Percentiles rank a stretch among this genome's conserved stretches.
phyloP scores from a whole-genome alignment of 2,329 filamentous ascomycete species.

The Fusarium graminum region DNA sequence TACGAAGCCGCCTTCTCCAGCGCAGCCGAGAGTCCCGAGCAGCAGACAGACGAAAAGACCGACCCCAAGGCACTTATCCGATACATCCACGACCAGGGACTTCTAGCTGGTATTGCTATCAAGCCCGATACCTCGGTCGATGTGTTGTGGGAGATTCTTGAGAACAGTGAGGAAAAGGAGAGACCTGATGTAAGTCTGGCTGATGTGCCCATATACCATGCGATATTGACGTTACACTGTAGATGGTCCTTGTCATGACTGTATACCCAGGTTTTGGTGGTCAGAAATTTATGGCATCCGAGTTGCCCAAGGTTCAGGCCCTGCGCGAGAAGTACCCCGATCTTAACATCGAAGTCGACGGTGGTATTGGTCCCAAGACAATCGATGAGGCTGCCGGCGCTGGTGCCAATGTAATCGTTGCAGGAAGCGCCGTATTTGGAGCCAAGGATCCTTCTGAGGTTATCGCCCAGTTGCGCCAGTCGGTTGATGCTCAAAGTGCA shows the following conservation, averaged over 20 bases:
- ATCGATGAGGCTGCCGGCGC: constrained; percentile 95
- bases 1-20: constrained; percentile 95
- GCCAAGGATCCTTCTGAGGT: constrained; percentile 89
- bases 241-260: constrained; percentile 99
- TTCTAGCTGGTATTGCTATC: constrained; percentile 94
- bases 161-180: constrained; percentile 78
- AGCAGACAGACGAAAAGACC: constrained; percentile 76
- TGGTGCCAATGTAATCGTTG: constrained; percentile 97
- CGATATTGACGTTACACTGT: constrained; percentile 27
- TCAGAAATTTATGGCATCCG: constrained; percentile 97
- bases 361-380: constrained; percentile 87
- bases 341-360: constrained; percentile 97
- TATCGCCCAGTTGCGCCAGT: constrained; percentile 82
- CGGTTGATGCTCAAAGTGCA: constrained; percentile 73
- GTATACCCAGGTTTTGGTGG: constrained; percentile 97
- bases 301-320: constrained; percentile 92
- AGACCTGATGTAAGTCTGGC: constrained; percentile 83
- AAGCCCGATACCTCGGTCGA: constrained; percentile 93
- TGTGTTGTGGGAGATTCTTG: constrained; percentile 91
- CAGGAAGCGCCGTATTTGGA: constrained; percentile 94
- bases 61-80: constrained; percentile 86
- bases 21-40: constrained; percentile 83
- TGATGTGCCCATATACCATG: background rate
- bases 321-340: constrained; percentile 88
- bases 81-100: constrained; percentile 89